These are phyloP conservation scores for Chionographis japonica DNA, from an alignment of 106 monocot genomes.

Conservation along the genomic window DNA sequence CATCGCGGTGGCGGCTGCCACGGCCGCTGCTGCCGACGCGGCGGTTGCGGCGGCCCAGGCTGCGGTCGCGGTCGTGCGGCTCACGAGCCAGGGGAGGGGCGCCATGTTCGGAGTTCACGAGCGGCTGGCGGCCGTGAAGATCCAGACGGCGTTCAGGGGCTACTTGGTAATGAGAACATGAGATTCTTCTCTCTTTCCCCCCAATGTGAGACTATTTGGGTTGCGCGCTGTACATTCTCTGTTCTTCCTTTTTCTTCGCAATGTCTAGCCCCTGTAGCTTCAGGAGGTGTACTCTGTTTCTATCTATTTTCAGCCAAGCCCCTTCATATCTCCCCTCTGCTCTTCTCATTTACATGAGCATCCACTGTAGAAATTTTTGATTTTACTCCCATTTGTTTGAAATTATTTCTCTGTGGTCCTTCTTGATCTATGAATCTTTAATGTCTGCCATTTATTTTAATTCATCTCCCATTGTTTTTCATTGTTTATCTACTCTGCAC, in stretches of 20 bases:
- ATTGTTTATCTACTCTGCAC: not conserved
- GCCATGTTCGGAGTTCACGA: constrained; percentile 3
- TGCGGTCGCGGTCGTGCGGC: constrained; percentile 29
- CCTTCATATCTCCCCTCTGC: too few relatives aligned
- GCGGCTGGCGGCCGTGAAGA: constrained; percentile 40
- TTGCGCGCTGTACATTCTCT: not conserved
- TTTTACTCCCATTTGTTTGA: too few relatives aligned
- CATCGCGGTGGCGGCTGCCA: constrained; percentile 42
- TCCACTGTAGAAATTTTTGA: too few relatives aligned
- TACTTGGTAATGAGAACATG: constrained; percentile 36
- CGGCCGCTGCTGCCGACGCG: constrained; percentile 24
- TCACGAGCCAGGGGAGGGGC: constrained; percentile 23
- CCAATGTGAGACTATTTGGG: not conserved
- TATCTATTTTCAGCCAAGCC: too few relatives aligned
- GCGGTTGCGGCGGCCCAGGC: constrained; percentile 40
- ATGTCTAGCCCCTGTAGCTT: too few relatives aligned
- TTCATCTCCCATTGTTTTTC: not conserved
- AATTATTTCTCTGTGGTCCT: too few relatives aligned
- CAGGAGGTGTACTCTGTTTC: too few relatives aligned
- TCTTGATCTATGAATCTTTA: not conserved
- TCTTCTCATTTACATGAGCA: too few relatives aligned
- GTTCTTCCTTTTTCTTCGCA: too few relatives aligned
- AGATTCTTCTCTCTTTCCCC: not conserved
- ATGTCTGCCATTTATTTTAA: not conserved
- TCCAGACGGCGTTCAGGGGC: constrained; percentile 61